Percentiles rank a stretch among this genome's conserved stretches.
Evolutionary conservation across 2,329 filamentous ascomycete species (phyloP).

Genomic region (Thielaviopsis ethacetica): DNA sequence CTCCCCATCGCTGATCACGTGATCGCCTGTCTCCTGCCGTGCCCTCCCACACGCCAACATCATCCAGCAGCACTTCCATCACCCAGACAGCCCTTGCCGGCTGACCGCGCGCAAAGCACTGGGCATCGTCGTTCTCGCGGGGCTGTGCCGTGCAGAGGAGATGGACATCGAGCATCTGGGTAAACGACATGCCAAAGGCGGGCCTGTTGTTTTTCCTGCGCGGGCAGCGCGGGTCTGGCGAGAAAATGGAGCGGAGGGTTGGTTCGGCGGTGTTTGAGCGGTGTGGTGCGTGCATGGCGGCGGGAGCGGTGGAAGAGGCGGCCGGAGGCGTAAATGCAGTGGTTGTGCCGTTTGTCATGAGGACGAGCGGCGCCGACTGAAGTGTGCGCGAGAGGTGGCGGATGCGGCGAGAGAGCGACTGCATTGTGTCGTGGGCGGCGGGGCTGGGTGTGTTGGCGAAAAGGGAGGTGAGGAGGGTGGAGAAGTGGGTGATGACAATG

Average conservation of each 20-base stretch:
- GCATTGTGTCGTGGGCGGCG: conserved; percentile 31
- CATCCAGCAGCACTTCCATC: conserved; percentile 36
- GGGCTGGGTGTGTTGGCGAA: conserved; percentile 32
- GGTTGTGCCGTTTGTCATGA: conserved; percentile 38
- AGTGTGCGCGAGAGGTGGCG: conserved; percentile 27
- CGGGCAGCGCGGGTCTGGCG: conserved; percentile 17
- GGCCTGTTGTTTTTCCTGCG: conserved; percentile 25
- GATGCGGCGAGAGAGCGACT: conserved; percentile 30
- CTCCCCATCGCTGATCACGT: conserved; percentile 38
- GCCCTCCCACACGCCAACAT: conserved; percentile 28
- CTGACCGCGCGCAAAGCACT: conserved; percentile 13
- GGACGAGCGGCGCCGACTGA: conserved; percentile 28
- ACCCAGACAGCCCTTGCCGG: conserved; percentile 21
- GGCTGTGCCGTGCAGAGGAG: conserved; percentile 33
- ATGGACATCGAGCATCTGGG: conserved; percentile 37
- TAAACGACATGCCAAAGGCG: conserved; percentile 37
- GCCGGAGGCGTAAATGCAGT: neutral
- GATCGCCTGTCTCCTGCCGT: conserved; percentile 17
- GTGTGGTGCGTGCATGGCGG: no score
- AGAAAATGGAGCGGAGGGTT: conserved; percentile 35
- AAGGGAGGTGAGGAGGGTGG: conserved; percentile 32
- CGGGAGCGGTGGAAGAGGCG: neutral
- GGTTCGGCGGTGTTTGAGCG: conserved; percentile 22
- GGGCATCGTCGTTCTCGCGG: conserved; percentile 24
- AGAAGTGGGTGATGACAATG: conserved; percentile 39